phyloP scores from a whole-genome alignment of 768 basidiomycete species.

The Tubosaeta sp. region DNA sequence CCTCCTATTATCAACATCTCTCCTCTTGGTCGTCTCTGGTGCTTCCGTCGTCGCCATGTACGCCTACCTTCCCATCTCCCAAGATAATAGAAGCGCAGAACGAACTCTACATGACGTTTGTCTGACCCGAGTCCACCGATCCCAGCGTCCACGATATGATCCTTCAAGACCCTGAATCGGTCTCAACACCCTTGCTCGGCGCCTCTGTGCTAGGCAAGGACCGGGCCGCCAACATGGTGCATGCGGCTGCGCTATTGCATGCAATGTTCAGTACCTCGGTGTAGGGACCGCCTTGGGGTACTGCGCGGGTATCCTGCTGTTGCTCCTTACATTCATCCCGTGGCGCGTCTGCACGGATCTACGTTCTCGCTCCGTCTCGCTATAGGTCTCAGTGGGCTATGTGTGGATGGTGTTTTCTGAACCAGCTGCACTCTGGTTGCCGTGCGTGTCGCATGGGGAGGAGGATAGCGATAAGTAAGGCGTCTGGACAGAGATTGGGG shows the following conservation, averaged over 20 bases:
- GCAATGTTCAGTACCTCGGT: too few relatives aligned
- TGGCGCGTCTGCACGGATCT: slow-evolving; percentile 63
- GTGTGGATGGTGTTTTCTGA: slow-evolving; percentile 86
- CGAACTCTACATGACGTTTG: slow-evolving; percentile 22
- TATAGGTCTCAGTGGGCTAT: slow-evolving; percentile 78
- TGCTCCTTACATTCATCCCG: slow-evolving; percentile 78
- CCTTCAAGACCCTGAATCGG: slow-evolving; percentile 11
- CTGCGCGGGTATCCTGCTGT: slow-evolving; percentile 70
- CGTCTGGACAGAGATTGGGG: slow-evolving; percentile 47
- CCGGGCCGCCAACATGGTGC: slow-evolving; percentile 70
- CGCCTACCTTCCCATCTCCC: slow-evolving; percentile 78
- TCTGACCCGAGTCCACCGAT: slow-evolving; percentile 20
- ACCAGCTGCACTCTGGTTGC: slow-evolving; percentile 74
- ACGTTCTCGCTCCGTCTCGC: slow-evolving; percentile 78
- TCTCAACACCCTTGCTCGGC: slow-evolving; percentile 39
- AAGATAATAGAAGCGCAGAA: too few relatives aligned
- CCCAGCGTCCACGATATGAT: slow-evolving; percentile 5
- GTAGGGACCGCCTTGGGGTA: slow-evolving; percentile 86
- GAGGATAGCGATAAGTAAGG: slow-evolving; percentile 36
- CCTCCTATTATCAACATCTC: too few relatives aligned
- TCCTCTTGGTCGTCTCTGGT: too few relatives aligned
- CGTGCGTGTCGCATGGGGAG: slow-evolving; percentile 28
- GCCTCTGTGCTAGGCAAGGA: too few relatives aligned
- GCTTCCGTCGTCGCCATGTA: slow-evolving; percentile 88
- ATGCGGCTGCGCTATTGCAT: too few relatives aligned